A percentile compares a stretch with the other conserved stretches of the same genome.
Conservation (phyloP, 2,329 filamentous ascomycete species). For the Trichophyton mentagrophytes region DNA sequence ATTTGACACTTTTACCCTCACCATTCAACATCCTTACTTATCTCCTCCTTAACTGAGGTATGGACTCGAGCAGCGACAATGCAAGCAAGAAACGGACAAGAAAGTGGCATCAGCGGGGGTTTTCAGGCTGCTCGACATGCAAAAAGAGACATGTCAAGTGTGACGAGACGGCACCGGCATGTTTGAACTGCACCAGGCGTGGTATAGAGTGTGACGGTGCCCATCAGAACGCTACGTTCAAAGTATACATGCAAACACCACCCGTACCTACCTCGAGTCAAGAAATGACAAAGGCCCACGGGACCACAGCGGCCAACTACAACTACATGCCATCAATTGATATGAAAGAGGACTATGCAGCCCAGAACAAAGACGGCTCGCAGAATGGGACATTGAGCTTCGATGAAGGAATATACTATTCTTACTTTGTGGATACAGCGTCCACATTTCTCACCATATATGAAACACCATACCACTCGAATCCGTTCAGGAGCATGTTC, state of each 20-base stretch:
- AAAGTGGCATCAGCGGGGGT: constrained; percentile 31
- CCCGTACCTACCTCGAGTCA: constrained; percentile 3
- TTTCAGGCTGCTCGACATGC: constrained; percentile 31
- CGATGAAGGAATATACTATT: constrained; percentile 23
- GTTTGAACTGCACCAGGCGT: constrained; percentile 28
- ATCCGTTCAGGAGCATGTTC: constrained; percentile 26
- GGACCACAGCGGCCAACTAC: not conserved
- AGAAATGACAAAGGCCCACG: not conserved
- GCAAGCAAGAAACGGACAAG: constrained; percentile 24
- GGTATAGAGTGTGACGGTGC: constrained; percentile 23
- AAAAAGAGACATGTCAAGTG: constrained; percentile 30
- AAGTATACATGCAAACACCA: constrained; percentile 22
- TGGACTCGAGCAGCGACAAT: not conserved
- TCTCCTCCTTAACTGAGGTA: not conserved
- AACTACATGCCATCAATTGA: not conserved
- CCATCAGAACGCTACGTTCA: constrained; percentile 28
- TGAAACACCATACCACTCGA: constrained; percentile 25
- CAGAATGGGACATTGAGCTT: too few species aligned
- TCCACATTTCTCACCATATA: constrained; percentile 26
- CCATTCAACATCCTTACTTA: not conserved
- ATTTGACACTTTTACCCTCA: not conserved
- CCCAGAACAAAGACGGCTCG: too few species aligned
- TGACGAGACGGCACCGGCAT: constrained; percentile 26
- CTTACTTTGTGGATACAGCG: constrained; percentile 25
- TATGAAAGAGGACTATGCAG: not conserved